Percentiles rank a stretch among this genome's conserved stretches.
phyloP scores from a whole-genome alignment of 495 filamentous ascomycete species.

The Talaromyces nanjingensis region DNA sequence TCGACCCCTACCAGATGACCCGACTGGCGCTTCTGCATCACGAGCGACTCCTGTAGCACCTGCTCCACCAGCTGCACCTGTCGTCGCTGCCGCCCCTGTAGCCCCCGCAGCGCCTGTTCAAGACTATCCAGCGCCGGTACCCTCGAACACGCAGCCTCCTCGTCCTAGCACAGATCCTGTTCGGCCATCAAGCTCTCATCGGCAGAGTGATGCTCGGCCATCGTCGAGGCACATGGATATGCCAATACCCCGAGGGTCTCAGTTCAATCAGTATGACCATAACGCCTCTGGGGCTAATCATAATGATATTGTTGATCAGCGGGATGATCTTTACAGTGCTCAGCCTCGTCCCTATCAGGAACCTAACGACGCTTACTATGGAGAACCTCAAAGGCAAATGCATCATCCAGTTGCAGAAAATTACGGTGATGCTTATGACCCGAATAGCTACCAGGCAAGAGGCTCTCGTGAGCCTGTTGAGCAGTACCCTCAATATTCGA shows the following conservation, averaged over 20 bases:
- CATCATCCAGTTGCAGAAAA: not conserved
- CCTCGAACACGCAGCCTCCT: slow-evolving; percentile 16
- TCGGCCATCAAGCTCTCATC: slow-evolving; percentile 15
- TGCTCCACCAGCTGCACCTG: slow-evolving; percentile 13
- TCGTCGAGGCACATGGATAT: not conserved
- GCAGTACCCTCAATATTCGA: not conserved
- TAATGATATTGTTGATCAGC: not conserved
- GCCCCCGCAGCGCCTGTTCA: not conserved
- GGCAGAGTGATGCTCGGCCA: slow-evolving; percentile 1
- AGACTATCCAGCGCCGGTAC: not conserved
- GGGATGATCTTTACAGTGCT: not conserved
- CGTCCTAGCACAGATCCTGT: slow-evolving; percentile 10
- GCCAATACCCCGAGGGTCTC: not conserved
- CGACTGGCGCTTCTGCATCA: slow-evolving; percentile 36
- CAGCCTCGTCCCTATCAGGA: not conserved
- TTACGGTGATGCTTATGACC: not conserved
- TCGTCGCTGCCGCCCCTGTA: slow-evolving; percentile 17
- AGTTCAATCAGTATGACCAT: not conserved
- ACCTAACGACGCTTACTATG: not conserved
- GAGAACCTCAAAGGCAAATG: not conserved
- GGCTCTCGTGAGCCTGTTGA: not conserved
- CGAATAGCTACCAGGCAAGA: not conserved
- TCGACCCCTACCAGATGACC: slow-evolving; percentile 71
- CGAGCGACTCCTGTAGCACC: slow-evolving; percentile 23
- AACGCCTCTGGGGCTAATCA: not conserved